Evolutionary conservation across 2,329 filamentous ascomycete species (phyloP), one percentile per base, ranked within the genome.

Genomic region (Monilinia polystroma): DNA sequence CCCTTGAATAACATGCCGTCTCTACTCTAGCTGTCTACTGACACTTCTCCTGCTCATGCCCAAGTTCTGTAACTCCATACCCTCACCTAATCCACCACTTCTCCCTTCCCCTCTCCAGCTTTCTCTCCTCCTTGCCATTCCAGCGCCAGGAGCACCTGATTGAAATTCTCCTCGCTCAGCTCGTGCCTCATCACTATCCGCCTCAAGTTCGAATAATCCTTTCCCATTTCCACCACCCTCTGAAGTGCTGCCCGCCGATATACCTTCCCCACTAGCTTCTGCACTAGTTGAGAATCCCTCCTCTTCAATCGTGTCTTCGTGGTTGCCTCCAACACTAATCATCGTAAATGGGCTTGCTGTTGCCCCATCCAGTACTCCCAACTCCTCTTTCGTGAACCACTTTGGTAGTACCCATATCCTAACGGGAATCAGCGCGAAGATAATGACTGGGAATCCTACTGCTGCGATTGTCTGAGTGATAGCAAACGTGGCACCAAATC

Each of bases 401-500:
- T 54, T 72, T 43, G 73, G 73, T n/a, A 76, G 26, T 29, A 93
- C 78, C 10, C 58, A 73, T 49, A 70, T 73, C 35, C 74, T 52
- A 12, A 73, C 32, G 1, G 74, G 74, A 14, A 75, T 68, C 45
- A 75, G 38, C 41, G 70, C 26, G 18, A 75, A 52, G 45, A 76
- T 76, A 41, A 76, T 68, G 29, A 76, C 67, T 11, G 91, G 91
- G 71, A 93, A 94, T 0, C 91, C 91, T 14, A 94, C 90, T 2
- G 91, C 91, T 3, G 90, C 91, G 60, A 93, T 89, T 0, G 91
- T 93, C 79, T 94, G 88, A 0, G 91, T 93, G 73, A 93, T 91
- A 68, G 91, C 90, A 76, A 94, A 93, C 0, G 91, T 94, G 29
- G 88, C 90, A 3, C 83, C 90, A 72, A 93, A 93, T 0, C 86